Evolutionary conservation across 352 stramenopile species (phyloP), one percentile per base, ranked within the genome.

Genomic region (Lagenidium giganteum): DNA sequence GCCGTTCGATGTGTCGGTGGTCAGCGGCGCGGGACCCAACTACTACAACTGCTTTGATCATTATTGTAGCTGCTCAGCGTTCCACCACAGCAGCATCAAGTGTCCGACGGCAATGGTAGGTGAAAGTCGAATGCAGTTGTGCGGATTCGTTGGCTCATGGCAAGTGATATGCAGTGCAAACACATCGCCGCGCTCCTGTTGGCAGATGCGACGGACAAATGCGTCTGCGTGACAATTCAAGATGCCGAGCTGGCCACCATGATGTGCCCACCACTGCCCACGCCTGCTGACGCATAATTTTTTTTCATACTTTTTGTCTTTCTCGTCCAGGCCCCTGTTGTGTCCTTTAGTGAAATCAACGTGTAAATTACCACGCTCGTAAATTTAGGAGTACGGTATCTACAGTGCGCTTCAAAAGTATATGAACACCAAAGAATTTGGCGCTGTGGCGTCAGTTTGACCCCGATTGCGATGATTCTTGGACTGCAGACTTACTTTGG

Each of bases 11-110:
- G 50, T 45, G 3, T 60, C 47, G 18, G 59, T 73, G 41, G 51
- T 59, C 45, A 61, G 51, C 21, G 64, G 65, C n/a, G 60, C 31
- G 13, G 65, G 67, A 3, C 61, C 70, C 4, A 81, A 70, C 32
- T 87, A 80, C 54, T 87, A 87, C 70, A 87, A 83, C 43, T 79
- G 68, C 54, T 80, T 84, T 23, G 50, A 67, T 32, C 74, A 87
- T 41, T 87, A 83, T 42, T 87, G 74, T 57, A 73, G 66, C 17
- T 87, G 74, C 50, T 52, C 51, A 11, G 56, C 55, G 4, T 87
- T 87, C 58, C 68, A 78, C 32, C 51, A 76, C 32, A 65, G 54
- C 29, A 50, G 50, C 0, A 51, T 70, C 24, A 61, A 57, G 42
- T 54, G 58, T 21, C 57, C 74, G 0, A 71, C 57, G 14, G 64